Evolutionary conservation across 352 stramenopile genomes (phyloP).

Genomic region (Globisporangium perplexum): DNA sequence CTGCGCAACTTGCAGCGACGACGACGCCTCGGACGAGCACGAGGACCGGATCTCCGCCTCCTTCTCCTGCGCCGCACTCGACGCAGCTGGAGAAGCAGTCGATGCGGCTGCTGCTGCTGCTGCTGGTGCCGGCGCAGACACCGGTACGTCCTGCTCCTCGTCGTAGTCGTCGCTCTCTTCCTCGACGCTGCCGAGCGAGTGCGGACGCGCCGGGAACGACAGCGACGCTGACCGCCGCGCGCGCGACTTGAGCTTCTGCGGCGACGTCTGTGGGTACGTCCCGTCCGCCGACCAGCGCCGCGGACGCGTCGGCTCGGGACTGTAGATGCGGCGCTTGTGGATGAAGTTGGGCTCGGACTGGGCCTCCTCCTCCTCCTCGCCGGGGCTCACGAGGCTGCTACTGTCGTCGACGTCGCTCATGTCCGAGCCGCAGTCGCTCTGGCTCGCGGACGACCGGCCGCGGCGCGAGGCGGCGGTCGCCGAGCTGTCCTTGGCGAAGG

Average conservation of each 20-base stretch:
- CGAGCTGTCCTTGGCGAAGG: conserved; percentile 28
- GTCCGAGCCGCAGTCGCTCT: conserved; percentile 31
- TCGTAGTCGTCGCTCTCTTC: conserved; percentile 42
- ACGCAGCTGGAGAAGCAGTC: not conserved
- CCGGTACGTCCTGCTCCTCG: conserved; percentile 19
- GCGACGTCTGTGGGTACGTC: conserved; percentile 1
- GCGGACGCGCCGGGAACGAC: conserved; percentile 20
- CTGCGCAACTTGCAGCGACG: not conserved
- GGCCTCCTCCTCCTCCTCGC: conserved; percentile 3
- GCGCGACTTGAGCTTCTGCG: conserved; percentile 1
- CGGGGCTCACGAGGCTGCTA: conserved; percentile 2
- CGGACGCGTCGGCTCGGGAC: not conserved
- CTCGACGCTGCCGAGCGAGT: conserved; percentile 16
- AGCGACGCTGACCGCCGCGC: conserved; percentile 16
- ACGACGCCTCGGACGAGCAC: too few species aligned
- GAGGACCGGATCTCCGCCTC: too few species aligned
- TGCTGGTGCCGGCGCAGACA: conserved; percentile 8
- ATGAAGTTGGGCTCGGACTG: conserved; percentile 4
- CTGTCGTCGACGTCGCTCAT: conserved; percentile 21
- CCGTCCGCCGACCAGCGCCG: conserved; percentile 8
- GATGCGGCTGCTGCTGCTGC: conserved; percentile 1
- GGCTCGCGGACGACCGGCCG: conserved; percentile 8
- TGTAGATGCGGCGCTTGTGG: conserved; percentile 1
- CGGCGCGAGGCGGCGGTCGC: conserved; percentile 3
- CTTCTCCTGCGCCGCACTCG: not conserved